Evolutionary conservation across 768 basidiomycete species (phyloP), one percentile per base, ranked within the genome.

Genomic region (Auricularia heimuer): DNA sequence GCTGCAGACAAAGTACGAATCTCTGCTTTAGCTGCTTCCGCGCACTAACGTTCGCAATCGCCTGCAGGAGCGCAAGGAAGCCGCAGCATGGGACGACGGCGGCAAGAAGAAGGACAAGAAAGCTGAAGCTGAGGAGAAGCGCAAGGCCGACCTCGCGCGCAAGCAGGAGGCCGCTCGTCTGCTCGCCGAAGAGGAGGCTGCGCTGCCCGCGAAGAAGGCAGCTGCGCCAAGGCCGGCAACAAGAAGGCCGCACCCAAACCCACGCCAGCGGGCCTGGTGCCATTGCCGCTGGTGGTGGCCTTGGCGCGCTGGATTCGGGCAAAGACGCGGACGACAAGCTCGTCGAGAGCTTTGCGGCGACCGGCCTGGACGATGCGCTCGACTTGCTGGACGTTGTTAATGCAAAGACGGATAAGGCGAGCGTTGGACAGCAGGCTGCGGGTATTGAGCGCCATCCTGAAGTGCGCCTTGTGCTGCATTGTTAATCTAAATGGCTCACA

Each of bases 351-450:
- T 90, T 81, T 74, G 73, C 85, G 3, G 94, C 94, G 14, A 92
- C 90, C 29, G 94, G 94, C 12, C 83, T 98, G 63, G 94, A 98
- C 71, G 88, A 92, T 73, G 93, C 91, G 8, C 73, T 98, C 62
- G 94, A 98, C 75, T 80, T 96, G 64, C 74, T 97, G 67, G 90
- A 92, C 65, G 83, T 94, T 3, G 92, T 96, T 34, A 95, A 86
- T 60, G 90, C 91, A 3, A 94, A 93, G 81, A 87, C 85, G 83
- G 94, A 96, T 75, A 96, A 96, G 77, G 91, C 92, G 1, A 92
- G 90, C 69, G 79, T 95, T 39, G 94, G 94, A 0, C 84, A 86
- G 65, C 89, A 90, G 74, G 94, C 94, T 14, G 92, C 92, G 62
- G 82, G 83, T 45, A 83, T 97, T 42, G 94, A 97, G 77, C 83